Percentiles rank a stretch among this genome's conserved stretches.
Evolutionary conservation across 345 rosid species (phyloP).

Genomic region (Moricandia moricandioides): DNA sequence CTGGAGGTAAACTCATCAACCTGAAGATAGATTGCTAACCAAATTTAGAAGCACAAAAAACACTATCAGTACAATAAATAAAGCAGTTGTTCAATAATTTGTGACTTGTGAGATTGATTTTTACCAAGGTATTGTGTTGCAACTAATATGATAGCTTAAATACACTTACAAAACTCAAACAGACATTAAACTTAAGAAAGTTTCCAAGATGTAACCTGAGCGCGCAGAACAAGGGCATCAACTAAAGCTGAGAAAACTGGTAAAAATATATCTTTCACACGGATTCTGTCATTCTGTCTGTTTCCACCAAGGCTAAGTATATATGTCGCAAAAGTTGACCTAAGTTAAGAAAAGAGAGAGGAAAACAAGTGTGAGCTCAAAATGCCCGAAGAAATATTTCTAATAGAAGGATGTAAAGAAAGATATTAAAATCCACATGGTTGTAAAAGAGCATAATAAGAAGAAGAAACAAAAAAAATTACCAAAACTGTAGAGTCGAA

Average conservation of each 20-base stretch:
- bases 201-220: constrained; percentile 61
- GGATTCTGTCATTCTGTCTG: constrained; percentile 42
- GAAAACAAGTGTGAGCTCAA: background rate
- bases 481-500: constrained; percentile 98
- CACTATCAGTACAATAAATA: constrained; percentile 11
- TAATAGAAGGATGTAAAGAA: background rate
- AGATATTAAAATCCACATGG: background rate
- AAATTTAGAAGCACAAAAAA: constrained; percentile 23
- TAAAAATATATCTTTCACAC: constrained; percentile 53
- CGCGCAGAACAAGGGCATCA: constrained; percentile 73
- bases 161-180: background rate
- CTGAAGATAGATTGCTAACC: constrained; percentile 43
- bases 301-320: constrained; percentile 57
- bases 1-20: constrained; percentile 71
- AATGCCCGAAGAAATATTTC: background rate
- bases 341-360: constrained; percentile 26
- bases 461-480: constrained; percentile 12
- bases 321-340: constrained; percentile 81
- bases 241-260: constrained; percentile 77
- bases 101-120: background rate
- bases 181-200: constrained; percentile 2
- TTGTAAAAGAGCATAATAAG: constrained; percentile 8
- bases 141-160: background rate
- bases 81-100: constrained; percentile 7
- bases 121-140: constrained; percentile 3